Evolutionary conservation across 495 filamentous ascomycete species (phyloP).

Genomic region (Cetradonia linearis): DNA sequence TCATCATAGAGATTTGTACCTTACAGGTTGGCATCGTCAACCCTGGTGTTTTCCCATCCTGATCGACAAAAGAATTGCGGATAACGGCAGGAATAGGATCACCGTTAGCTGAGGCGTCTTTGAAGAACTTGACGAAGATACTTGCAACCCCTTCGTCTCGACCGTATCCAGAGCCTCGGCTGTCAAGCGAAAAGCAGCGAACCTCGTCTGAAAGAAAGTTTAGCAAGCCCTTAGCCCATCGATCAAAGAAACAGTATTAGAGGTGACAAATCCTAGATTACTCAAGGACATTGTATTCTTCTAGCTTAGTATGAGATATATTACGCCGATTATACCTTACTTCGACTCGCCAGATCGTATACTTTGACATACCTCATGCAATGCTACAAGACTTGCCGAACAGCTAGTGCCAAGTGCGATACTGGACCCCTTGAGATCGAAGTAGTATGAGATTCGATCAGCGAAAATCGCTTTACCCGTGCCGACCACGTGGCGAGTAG

Average conservation of each 20-base stretch:
- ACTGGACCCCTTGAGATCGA: slow-evolving; percentile 39
- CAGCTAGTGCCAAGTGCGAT: slow-evolving; percentile 45
- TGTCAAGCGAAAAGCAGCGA: background rate
- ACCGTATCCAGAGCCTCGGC: slow-evolving; percentile 31
- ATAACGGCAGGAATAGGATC: slow-evolving; percentile 36
- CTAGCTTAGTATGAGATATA: slow-evolving; percentile 22
- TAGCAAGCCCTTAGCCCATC: background rate
- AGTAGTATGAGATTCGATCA: slow-evolving; percentile 43
- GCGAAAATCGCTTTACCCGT: slow-evolving; percentile 25
- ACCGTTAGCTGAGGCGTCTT: slow-evolving; percentile 30
- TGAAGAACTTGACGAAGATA: background rate
- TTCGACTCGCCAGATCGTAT: slow-evolving; percentile 34
- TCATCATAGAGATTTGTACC: slow-evolving; percentile 36
- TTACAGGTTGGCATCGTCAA: slow-evolving; percentile 35
- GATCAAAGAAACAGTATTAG: background rate
- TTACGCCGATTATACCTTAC: slow-evolving; percentile 27
- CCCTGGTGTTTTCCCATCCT: slow-evolving; percentile 45
- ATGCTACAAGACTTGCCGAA: slow-evolving; percentile 33
- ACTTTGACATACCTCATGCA: slow-evolving; percentile 38
- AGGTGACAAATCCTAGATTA: slow-evolving; percentile 18
- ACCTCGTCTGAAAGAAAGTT: background rate
- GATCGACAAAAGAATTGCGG: slow-evolving; percentile 26
- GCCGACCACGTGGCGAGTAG: slow-evolving; percentile 7
- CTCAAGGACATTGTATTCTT: slow-evolving; percentile 11
- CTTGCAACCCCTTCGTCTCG: slow-evolving; percentile 37